A percentile compares a stretch with the other conserved stretches of the same genome.
Conservation (phyloP, 164 flowering plant species). For the Stephania cephalantha region DNA sequence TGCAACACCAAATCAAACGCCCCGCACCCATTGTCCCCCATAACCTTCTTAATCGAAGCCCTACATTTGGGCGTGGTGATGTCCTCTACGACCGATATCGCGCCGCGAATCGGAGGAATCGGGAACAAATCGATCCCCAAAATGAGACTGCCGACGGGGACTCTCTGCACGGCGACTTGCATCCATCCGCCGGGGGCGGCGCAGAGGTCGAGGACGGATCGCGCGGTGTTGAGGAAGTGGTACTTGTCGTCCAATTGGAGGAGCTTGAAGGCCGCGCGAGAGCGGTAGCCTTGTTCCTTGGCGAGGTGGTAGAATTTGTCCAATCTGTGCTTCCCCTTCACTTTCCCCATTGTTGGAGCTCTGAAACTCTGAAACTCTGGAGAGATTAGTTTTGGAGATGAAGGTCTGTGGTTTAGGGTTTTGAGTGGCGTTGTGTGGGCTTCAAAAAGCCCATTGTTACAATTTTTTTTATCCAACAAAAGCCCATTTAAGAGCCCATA, state of each 20-base stretch:
- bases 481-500: no score
- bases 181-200: slow-evolving; percentile 99
- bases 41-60: slow-evolving; percentile 43
- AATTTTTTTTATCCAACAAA: no score
- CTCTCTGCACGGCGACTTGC: slow-evolving; percentile 75
- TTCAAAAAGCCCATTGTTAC: neutral
- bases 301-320: slow-evolving; percentile 82
- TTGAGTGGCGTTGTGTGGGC: neutral
- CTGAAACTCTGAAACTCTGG: neutral
- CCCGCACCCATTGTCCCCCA: slow-evolving; percentile 50
- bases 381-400: neutral
- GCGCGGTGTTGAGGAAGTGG: slow-evolving; percentile 60
- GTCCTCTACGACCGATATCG: slow-evolving; percentile 63
- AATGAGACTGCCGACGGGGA: slow-evolving; percentile 72
- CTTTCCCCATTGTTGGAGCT: slow-evolving; percentile 55
- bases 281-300: slow-evolving; percentile 84
- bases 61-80: slow-evolving; percentile 66
- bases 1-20: slow-evolving; percentile 77
- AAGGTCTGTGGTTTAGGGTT: neutral
- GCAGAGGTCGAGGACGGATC: slow-evolving; percentile 83
- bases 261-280: slow-evolving; percentile 89
- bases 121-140: slow-evolving; percentile 76
- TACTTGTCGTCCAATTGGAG: slow-evolving; percentile 77
- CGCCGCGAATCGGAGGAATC: slow-evolving; percentile 74
- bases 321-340: slow-evolving; percentile 82